Evolutionary conservation across 2,329 filamentous ascomycete genomes (phyloP).

Genomic region (Sphaerulina populicola): DNA sequence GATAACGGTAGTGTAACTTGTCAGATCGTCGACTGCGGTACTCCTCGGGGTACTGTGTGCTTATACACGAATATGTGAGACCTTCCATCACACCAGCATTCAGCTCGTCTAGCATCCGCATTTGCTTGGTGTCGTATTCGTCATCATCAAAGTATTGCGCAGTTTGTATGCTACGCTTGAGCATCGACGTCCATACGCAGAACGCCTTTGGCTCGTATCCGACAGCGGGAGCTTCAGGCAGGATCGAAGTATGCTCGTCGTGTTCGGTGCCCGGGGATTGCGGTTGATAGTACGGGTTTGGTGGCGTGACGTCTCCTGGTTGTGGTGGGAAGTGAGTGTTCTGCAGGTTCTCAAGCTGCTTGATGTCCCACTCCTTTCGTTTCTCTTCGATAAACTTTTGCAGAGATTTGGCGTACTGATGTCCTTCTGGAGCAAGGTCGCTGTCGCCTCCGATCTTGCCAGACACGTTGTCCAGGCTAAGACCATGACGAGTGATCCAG

Average conservation of each 20-base stretch:
- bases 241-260: conserved; percentile 10
- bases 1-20: conserved; percentile 95
- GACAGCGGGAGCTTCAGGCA: conserved; percentile 29
- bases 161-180: conserved; percentile 79
- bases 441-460: conserved; percentile 91
- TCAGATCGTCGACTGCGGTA: conserved; percentile 70
- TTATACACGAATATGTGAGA: conserved; percentile 88
- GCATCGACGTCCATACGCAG: conserved; percentile 97
- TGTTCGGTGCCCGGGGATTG: conserved; percentile 18
- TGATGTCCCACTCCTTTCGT: conserved; percentile 70
- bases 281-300: conserved; percentile 74
- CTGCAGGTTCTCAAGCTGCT: conserved; percentile 69
- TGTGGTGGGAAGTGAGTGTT: conserved; percentile 79
- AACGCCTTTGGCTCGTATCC: conserved; percentile 64
- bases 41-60: conserved; percentile 67
- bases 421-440: conserved; percentile 69
- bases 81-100: conserved; percentile 91
- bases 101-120: conserved; percentile 67
- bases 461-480: conserved; percentile 76
- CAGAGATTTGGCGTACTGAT: conserved; percentile 68
- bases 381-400: conserved; percentile 77
- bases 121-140: conserved; percentile 87
- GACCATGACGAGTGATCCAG: conserved; percentile 94
- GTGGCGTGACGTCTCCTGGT: conserved; percentile 85
- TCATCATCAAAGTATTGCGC: conserved; percentile 90